Conservation (phyloP, 2,329 filamentous ascomycete genomes). For the Colletotrichum viniferum region DNA sequence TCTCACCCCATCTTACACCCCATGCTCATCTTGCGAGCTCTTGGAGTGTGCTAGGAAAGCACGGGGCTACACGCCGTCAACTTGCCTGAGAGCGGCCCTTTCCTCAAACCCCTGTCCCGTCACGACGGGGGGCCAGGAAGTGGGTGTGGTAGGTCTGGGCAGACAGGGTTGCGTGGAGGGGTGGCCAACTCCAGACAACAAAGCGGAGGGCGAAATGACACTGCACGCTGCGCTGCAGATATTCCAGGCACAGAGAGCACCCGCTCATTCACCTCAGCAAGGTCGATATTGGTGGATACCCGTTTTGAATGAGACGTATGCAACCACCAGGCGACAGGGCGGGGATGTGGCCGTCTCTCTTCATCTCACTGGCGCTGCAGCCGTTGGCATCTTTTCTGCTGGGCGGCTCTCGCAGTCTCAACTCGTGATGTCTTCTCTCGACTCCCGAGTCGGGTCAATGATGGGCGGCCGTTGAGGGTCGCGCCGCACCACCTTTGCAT, state of each 20-base stretch:
- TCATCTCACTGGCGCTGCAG: neutral
- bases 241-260: constrained; percentile 1
- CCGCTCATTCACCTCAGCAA: neutral
- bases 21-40: constrained; percentile 13
- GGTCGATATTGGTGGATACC: constrained; percentile 4
- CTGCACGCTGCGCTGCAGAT: constrained; percentile 11
- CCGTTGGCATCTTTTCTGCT: neutral
- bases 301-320: constrained; percentile 3
- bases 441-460: neutral
- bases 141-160: constrained; percentile 6
- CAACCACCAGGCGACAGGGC: neutral
- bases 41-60: constrained; percentile 3
- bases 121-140: neutral
- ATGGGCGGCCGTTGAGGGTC: neutral
- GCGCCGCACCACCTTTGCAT: constrained; percentile 4
- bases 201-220: neutral
- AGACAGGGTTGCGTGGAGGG: constrained; percentile 15
- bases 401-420: neutral
- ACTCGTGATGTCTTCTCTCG: neutral
- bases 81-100: constrained; percentile 5
- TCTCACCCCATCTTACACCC: constrained; percentile 18
- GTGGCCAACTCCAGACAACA: constrained; percentile 8
- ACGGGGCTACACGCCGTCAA: constrained; percentile 9
- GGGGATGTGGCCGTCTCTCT: neutral
- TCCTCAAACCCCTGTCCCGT: constrained; percentile 4